Percentiles rank a stretch among this genome's conserved stretches.
These are phyloP conservation scores for Ceratocystis destructans DNA, from an alignment of 2,329 filamentous ascomycete genomes.

Conservation along the genomic window DNA sequence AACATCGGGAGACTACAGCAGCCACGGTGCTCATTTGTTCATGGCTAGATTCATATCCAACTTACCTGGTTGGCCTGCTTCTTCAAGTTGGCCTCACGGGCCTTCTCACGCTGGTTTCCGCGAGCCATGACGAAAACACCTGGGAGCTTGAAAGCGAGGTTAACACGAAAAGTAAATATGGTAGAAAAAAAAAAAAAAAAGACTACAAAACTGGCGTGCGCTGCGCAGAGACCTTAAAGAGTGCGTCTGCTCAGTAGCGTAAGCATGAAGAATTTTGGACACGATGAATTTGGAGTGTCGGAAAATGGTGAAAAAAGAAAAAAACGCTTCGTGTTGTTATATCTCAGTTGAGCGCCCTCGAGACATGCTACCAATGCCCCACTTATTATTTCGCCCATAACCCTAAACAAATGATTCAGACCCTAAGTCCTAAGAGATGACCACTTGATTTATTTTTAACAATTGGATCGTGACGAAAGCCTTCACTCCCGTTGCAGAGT, in stretches of 20 bases:
- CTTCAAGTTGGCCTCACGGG: slow-evolving; percentile 76
- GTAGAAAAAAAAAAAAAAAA: background rate
- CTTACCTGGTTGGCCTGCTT: slow-evolving; percentile 48
- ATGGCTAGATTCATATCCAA: slow-evolving; percentile 16
- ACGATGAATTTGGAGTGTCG: background rate
- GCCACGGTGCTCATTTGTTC: background rate
- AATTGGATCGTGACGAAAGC: no score
- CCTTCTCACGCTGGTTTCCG: slow-evolving; percentile 91
- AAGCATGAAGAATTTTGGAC: background rate
- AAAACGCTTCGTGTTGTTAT: background rate
- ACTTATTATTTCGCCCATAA: background rate
- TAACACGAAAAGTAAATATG: background rate
- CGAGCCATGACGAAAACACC: slow-evolving; percentile 55
- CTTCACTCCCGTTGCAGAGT: no score
- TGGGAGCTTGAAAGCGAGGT: background rate
- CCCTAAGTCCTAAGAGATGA: background rate
- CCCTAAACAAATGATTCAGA: background rate
- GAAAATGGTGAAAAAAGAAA: background rate
- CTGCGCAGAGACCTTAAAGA: background rate
- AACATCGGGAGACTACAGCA: background rate
- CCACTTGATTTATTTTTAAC: background rate
- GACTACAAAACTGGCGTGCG: background rate
- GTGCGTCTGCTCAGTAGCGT: background rate
- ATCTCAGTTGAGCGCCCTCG: background rate
- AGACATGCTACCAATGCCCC: background rate